Percentiles rank a stretch among this genome's conserved stretches.
Conservation (phyloP, 2,329 filamentous ascomycete species). For the Aspergillus phoenicis region DNA sequence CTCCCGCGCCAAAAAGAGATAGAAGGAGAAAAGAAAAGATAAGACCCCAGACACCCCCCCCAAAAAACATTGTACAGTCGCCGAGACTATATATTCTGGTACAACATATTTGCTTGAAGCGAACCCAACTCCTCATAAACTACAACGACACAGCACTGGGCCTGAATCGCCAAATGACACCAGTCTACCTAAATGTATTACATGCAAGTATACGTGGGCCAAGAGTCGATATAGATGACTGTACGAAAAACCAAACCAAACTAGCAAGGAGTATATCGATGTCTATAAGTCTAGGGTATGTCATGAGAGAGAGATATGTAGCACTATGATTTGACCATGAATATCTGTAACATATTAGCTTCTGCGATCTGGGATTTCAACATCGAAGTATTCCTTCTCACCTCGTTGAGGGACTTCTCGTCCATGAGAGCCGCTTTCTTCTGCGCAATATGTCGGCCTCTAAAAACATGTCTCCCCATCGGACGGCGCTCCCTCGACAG, state of each 20-base stretch:
- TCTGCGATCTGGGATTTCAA: constrained; percentile 35
- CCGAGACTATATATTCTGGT: too few species aligned
- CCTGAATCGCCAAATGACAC: too few species aligned
- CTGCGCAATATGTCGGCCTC: constrained; percentile 82
- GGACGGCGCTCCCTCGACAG: constrained; percentile 51
- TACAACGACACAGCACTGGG: too few species aligned
- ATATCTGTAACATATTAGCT: constrained; percentile 74
- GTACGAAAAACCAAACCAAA: neutral
- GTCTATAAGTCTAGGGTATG: neutral
- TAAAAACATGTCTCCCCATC: constrained; percentile 69
- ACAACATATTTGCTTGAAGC: too few species aligned
- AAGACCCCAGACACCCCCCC: too few species aligned
- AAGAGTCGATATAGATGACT: neutral
- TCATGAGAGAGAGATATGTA: neutral
- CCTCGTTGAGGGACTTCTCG: constrained; percentile 81
- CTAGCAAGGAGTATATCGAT: neutral
- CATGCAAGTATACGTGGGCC: neutral
- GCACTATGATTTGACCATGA: constrained; percentile 36
- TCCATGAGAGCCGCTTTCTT: constrained; percentile 84
- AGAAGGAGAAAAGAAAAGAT: too few species aligned
- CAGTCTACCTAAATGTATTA: neutral
- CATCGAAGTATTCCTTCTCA: constrained; percentile 40
- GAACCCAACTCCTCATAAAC: too few species aligned
- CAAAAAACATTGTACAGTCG: too few species aligned
- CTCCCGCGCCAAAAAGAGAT: too few species aligned